Percentiles rank a stretch among this genome's conserved stretches.
Conservation (phyloP, 1,139 yeast genomes). For the Yamadazyma blattariae region DNA sequence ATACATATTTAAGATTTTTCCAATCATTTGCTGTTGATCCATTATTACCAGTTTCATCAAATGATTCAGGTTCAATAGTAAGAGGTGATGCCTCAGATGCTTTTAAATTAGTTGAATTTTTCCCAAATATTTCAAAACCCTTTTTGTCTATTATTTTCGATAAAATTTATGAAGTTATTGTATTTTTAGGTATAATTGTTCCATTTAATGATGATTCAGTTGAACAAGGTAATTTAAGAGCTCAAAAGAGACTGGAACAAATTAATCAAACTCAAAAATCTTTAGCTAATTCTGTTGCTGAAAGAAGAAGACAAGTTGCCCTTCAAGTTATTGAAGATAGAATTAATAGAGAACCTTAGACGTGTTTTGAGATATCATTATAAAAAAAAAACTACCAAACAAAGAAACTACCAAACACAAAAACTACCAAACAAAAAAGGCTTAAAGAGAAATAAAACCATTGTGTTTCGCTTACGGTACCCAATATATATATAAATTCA, state of each 20-base stretch:
- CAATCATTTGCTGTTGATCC: constrained; percentile 47
- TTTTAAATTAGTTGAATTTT: constrained; percentile 77
- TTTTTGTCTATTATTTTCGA: constrained; percentile 54
- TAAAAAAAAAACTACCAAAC: neutral
- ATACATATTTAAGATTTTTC: constrained; percentile 74
- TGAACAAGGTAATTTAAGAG: constrained; percentile 71
- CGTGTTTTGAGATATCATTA: neutral
- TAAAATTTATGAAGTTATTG: constrained; percentile 50
- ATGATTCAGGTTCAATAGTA: constrained; percentile 27
- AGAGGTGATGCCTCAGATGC: constrained; percentile 91
- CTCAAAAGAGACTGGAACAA: constrained; percentile 55
- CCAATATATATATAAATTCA: no score
- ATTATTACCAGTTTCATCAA: constrained; percentile 36
- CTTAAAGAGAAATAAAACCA: no score
- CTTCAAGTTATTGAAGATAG: constrained; percentile 79
- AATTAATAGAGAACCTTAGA: constrained; percentile 32
- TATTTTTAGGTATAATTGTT: constrained; percentile 53
- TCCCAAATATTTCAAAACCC: constrained; percentile 60
- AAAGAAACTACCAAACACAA: neutral
- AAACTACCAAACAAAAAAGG: no score
- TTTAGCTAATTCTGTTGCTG: constrained; percentile 64
- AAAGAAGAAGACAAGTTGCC: constrained; percentile 84
- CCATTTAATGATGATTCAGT: constrained; percentile 71
- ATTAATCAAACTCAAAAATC: constrained; percentile 36
- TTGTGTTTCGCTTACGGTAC: no score